Conservation (phyloP, 495 filamentous ascomycete genomes). For the Parachaetomium inaequale region DNA sequence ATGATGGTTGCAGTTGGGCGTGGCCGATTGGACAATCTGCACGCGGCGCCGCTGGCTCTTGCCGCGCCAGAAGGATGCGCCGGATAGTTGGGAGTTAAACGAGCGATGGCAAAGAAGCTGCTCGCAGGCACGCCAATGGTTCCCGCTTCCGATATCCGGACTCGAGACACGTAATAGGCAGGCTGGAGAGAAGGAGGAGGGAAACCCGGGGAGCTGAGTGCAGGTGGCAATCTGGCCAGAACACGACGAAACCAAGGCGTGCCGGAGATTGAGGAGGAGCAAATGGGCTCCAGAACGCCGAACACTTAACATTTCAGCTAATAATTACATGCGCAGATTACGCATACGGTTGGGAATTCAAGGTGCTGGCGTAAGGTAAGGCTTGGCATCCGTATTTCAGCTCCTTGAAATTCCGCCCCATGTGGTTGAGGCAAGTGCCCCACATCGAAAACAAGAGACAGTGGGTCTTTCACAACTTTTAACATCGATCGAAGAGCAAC, state of each 20-base stretch:
- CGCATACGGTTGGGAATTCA: not conserved
- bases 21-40: not conserved
- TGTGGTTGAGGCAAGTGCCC: too few relatives aligned
- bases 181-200: not conserved
- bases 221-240: conserved; percentile 27
- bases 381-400: not conserved
- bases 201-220: not conserved
- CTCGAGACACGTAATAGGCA: not conserved
- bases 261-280: conserved; percentile 19
- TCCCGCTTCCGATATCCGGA: conserved; percentile 3
- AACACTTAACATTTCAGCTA: conserved; percentile 19
- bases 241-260: not conserved
- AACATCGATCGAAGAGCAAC: not conserved
- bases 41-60: not conserved
- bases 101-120: conserved; percentile 7
- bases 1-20: not conserved
- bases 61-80: conserved; percentile 1
- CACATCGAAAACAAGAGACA: not conserved
- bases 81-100: not conserved
- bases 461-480: not conserved
- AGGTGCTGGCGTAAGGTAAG: not conserved
- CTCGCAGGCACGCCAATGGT: not conserved
- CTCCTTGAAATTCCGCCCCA: not conserved
- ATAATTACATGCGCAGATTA: not conserved
- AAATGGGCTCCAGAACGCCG: not conserved